Evolutionary conservation across 768 basidiomycete genomes (phyloP), one percentile per base, ranked within the genome.

Genomic region (Tulasnella sp.): DNA sequence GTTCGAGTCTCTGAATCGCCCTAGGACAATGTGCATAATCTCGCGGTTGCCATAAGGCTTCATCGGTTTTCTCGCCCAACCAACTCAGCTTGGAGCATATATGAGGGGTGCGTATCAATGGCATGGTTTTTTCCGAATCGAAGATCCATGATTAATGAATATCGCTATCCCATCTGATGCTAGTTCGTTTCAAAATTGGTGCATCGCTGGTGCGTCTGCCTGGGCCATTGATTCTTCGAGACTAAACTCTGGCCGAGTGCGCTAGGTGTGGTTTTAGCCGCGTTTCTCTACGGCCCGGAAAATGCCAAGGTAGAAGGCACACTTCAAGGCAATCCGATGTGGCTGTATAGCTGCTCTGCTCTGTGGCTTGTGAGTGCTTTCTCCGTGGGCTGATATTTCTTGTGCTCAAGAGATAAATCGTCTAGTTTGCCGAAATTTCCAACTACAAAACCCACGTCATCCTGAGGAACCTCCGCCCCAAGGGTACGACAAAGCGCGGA

Each of bases 41-140:
- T 22, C 49, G 25, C 15, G 22, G n/a, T 48, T 21, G 46, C 25
- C 10, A 17, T 5, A 19, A 90, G 87, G 66, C 81, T 99, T 1
- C 96, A 99, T 69, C 86, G 89, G 9, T 98, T 97, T 77, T 97
- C 92, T 29, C 82, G 91, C 71, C 86, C 83, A 1, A 96, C 94
- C 0, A 94, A 98, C 87, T 94, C 94, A 1, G 71, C 84, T 60
- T 66, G 67, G 60, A 88, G 90, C 68, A 79, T 98, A 34, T 84
- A 93, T 75, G 86, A 84, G 70, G 98, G 98, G 94, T 96, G 57
- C 24, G 80, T 34, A n/a, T n/a, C n/a, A n/a, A n/a, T n/a, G n/a
- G n/a, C n/a, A n/a, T n/a, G 17, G 66, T 3, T 65, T 29, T 19
- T 19, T 3, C 12, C n/a, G 12, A 15, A 24, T 11, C 22, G 11